Evolutionary conservation across 306 rosid genomes (phyloP), one percentile per base, ranked within the genome.

Genomic region (Vigna radiata): DNA sequence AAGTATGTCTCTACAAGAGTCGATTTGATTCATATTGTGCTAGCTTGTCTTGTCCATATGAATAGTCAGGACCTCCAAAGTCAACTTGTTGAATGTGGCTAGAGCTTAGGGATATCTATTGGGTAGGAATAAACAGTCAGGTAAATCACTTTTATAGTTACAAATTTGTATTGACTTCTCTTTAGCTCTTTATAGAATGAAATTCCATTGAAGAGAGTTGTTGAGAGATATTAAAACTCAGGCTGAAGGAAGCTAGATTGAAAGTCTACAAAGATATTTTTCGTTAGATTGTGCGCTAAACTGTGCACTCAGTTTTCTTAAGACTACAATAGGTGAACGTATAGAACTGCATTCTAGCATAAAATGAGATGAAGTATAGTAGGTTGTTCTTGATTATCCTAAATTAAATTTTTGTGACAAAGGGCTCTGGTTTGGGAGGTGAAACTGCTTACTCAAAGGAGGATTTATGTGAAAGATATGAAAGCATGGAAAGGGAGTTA

Each of bases 391-490:
- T 80, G 55, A 79, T 79, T 76, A 60, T 79, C 77, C 81, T 76
- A 76, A 85, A 79, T 79, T 72, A 73, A 81, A 72, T 81, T 89
- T 90, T 79, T 91, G 80, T 91, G 91, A 75, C 83, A 37, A 94
- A 94, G 97, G 98, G 61, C 79, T 78, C 86, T 69, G 81, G 52
- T 88, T 74, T 82, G 88, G 92, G 86, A 77, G 89, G 78, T 73
- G 91, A 88, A 75, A 81, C 53, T 71, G 85, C 89, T 16, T 36
- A 43, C 80, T 84, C 85, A 83, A 82, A 84, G 87, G 93, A 88
- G 80, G 83, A 48, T 75, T 90, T 89, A 43, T 85, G 86, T 77
- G 89, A 86, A 81, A 88, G 90, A 74, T 81, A 68, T 82, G 85
- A 85, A 41, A 81, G 69, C 68, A 37, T 91, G 85, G 97, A 90